Conservation (phyloP, 1,139 yeast species). For the Candida glucosophila region DNA sequence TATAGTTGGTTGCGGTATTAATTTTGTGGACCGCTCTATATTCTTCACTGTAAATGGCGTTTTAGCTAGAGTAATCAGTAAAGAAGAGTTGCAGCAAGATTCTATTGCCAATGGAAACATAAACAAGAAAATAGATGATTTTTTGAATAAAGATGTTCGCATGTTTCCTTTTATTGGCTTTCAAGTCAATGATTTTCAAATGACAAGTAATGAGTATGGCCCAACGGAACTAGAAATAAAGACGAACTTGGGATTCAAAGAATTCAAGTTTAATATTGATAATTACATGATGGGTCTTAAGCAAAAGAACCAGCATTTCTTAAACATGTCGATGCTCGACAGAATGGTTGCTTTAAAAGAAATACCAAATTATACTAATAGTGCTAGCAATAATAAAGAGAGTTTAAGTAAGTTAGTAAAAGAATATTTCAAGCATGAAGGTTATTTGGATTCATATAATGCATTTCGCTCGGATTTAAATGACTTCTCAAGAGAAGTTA, state of each 20-base stretch:
- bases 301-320: slow-evolving; percentile 14
- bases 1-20: slow-evolving; percentile 77
- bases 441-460: slow-evolving; percentile 58
- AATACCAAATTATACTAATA: slow-evolving; percentile 4
- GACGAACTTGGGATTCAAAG: slow-evolving; percentile 66
- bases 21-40: slow-evolving; percentile 52
- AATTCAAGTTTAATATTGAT: slow-evolving; percentile 65
- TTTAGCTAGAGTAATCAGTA: slow-evolving; percentile 22
- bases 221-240: slow-evolving; percentile 22
- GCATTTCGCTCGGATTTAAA: slow-evolving; percentile 40
- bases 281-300: slow-evolving; percentile 47
- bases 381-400: slow-evolving; percentile 6
- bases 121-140: slow-evolving; percentile 14
- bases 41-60: slow-evolving; percentile 84
- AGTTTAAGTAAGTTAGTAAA: slow-evolving; percentile 48
- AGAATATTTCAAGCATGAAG: slow-evolving; percentile 67
- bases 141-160: slow-evolving; percentile 12
- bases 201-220: slow-evolving; percentile 1
- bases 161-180: slow-evolving; percentile 37
- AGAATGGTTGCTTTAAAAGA: slow-evolving; percentile 9
- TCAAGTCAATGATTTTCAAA: slow-evolving; percentile 19
- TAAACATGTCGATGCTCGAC: slow-evolving; percentile 12
- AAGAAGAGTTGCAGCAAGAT: slow-evolving; percentile 23
- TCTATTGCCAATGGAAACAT: slow-evolving; percentile 17
- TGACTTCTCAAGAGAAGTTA: slow-evolving; percentile 28